Base-by-base conservation (phyloP, 2,329 filamentous ascomycete species). In the Arthrobotrys conoides region DNA sequence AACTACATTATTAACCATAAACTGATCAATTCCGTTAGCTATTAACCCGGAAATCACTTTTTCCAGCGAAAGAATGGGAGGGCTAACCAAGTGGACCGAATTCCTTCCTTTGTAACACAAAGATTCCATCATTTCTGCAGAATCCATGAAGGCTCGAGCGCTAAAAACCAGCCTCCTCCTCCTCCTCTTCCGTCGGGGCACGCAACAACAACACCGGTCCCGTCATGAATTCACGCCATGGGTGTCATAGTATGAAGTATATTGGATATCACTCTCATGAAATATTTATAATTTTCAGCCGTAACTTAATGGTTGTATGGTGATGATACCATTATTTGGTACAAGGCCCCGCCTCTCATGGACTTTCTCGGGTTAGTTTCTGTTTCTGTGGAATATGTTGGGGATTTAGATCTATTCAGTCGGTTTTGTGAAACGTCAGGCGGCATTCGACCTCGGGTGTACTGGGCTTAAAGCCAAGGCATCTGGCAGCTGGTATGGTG, bases 331-430 rank as follows among this genome's bases (percentile, higher is more conserved):
- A 38, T 38, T 2, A 2, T 14, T 12, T 55, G 49, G 1, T 5
- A 33, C 14, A 30, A 38, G 12, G 36, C 36, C 36, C 36, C n/a
- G 8, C 24, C 18, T 12, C 3, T 6, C 49, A 16, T 33, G 36
- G 36, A 2, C 36, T 38, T 55, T 55, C 49, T 55, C 49, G 24
- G 49, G 16, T 55, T 55, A 55, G 49, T 55, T 55, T 55, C 49
- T 33, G 5, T n/a, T 55, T 55, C 24, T 8, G 24, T n/a, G 24
- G 49, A 18, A 18, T 33, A 55, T 16, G 14, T 55, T 33, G 49
- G n/a, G 49, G 16, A n/a, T 51, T 10, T 10, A 10, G n/a, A n/a
- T n/a, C n/a, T n/a, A n/a, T n/a, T n/a, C n/a, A n/a, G n/a, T 10
- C 49, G 5, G 22, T 5, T 12, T 33, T 33, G 24, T 55, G 49